Conservation (phyloP, 306 rosid genomes). For the Cicer yamashitae region DNA sequence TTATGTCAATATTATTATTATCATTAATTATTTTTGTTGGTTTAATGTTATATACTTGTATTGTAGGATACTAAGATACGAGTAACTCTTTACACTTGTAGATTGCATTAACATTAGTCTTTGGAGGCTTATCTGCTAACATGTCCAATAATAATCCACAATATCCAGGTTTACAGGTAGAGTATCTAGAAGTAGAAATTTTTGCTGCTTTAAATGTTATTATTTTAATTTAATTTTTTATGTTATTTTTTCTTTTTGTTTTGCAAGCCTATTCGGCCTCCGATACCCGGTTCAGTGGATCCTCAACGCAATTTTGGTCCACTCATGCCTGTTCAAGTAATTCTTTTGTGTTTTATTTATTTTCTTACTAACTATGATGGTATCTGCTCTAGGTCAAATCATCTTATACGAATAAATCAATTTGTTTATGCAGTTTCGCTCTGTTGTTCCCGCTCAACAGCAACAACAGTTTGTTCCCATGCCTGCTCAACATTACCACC, state of each 20-base stretch:
- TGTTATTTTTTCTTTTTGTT: not conserved
- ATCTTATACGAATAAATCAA: not conserved
- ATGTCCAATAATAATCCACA: slow-evolving; percentile 89
- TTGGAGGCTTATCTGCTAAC: slow-evolving; percentile 47
- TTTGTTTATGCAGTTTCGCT: slow-evolving; percentile 72
- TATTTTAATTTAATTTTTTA: not conserved
- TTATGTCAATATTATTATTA: not conserved
- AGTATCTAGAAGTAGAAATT: slow-evolving; percentile 5
- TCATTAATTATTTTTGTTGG: not conserved
- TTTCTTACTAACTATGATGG: slow-evolving; percentile 14
- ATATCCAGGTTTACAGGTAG: slow-evolving; percentile 83
- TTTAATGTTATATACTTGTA: not conserved
- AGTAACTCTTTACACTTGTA: slow-evolving; percentile 37
- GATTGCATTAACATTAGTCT: slow-evolving; percentile 47
- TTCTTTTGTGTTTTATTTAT: slow-evolving; percentile 17
- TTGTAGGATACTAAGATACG: slow-evolving; percentile 4
- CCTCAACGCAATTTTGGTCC: slow-evolving; percentile 70
- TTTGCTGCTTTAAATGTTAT: not conserved
- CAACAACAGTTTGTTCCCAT: slow-evolving; percentile 73
- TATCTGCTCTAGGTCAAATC: slow-evolving; percentile 17
- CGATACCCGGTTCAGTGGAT: slow-evolving; percentile 71
- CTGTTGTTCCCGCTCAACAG: slow-evolving; percentile 70
- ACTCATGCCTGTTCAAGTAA: slow-evolving; percentile 81
- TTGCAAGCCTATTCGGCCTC: slow-evolving; percentile 77
- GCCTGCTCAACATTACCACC: slow-evolving; percentile 78